A percentile compares a stretch with the other conserved stretches of the same genome.
These are phyloP conservation scores for Parsonsia alboflavescens DNA, from an alignment of 257 asterid species.

Conservation along the genomic window DNA sequence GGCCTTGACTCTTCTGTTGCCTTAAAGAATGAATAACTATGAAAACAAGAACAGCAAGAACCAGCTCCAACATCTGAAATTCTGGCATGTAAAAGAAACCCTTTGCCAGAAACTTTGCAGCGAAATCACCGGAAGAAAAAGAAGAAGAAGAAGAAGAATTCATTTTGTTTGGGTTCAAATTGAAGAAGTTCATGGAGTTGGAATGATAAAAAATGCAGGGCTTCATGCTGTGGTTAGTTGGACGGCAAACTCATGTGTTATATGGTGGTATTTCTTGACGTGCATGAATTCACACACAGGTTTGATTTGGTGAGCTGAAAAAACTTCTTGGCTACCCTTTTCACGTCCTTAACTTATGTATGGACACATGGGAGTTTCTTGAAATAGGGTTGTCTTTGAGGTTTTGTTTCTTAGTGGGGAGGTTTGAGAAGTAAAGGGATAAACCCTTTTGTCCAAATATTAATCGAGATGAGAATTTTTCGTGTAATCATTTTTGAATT, in stretches of 20 bases:
- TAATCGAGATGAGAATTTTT: no score
- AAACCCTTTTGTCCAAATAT: neutral
- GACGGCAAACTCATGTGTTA: conserved; percentile 32
- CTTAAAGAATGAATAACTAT: conserved; percentile 41
- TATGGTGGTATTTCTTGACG: conserved; percentile 39
- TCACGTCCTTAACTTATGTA: neutral
- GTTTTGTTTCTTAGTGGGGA: neutral
- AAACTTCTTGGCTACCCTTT: conserved; percentile 11
- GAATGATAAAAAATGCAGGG: conserved; percentile 31
- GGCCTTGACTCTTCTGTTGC: conserved; percentile 43
- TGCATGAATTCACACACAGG: conserved; percentile 24
- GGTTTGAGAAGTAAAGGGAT: no score
- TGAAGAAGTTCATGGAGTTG: conserved; percentile 26
- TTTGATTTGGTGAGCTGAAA: conserved; percentile 48
- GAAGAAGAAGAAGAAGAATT: conserved; percentile 18
- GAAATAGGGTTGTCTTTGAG: conserved; percentile 15
- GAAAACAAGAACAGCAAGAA: conserved; percentile 49
- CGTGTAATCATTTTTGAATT: neutral
- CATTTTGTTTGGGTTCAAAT: conserved; percentile 10
- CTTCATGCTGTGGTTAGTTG: conserved; percentile 35
- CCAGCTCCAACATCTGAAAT: conserved; percentile 55
- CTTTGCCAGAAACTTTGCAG: neutral
- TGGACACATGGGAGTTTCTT: conserved; percentile 12
- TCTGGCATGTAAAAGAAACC: conserved; percentile 34
- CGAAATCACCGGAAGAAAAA: neutral